Evolutionary conservation across 2,329 filamentous ascomycete species (phyloP).

Genomic region (Sphaerostilbella broomeana): DNA sequence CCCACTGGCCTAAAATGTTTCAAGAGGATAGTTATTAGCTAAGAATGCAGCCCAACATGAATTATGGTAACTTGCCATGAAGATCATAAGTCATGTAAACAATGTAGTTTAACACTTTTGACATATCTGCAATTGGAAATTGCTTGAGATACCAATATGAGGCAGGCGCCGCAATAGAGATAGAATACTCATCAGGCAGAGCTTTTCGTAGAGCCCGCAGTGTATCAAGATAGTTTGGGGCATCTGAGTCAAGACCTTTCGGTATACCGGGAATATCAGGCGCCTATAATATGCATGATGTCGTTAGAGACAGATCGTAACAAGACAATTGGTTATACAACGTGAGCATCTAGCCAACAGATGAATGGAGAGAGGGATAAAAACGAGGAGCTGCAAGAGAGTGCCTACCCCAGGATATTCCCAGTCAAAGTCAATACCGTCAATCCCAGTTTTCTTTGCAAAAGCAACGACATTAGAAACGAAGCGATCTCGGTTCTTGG

Average conservation of each 20-base stretch:
- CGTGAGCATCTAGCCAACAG: not conserved
- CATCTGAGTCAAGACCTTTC: not conserved
- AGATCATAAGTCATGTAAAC: constrained; percentile 30
- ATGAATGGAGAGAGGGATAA: not conserved
- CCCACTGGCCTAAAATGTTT: constrained; percentile 14
- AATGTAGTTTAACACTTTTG: constrained; percentile 23
- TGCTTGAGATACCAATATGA: constrained; percentile 34
- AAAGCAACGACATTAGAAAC: constrained; percentile 31
- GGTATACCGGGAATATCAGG: constrained; percentile 11
- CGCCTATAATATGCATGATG: not conserved
- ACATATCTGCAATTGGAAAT: constrained; percentile 30
- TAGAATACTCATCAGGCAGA: constrained; percentile 26
- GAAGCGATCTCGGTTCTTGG: constrained; percentile 28
- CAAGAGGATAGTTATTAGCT: not conserved
- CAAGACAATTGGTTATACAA: not conserved
- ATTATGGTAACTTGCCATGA: constrained; percentile 17
- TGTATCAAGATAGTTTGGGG: constrained; percentile 4
- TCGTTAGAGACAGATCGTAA: not conserved
- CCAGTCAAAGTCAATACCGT: constrained; percentile 38
- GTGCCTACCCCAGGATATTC: constrained; percentile 27
- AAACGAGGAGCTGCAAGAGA: not conserved
- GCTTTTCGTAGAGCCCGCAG: constrained; percentile 17
- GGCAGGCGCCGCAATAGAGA: constrained; percentile 32
- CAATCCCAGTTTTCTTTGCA: constrained; percentile 27
- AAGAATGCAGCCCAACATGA: not conserved